Conservation (phyloP, 2,329 filamentous ascomycete species). For the Ceratocystis lukuohia region DNA sequence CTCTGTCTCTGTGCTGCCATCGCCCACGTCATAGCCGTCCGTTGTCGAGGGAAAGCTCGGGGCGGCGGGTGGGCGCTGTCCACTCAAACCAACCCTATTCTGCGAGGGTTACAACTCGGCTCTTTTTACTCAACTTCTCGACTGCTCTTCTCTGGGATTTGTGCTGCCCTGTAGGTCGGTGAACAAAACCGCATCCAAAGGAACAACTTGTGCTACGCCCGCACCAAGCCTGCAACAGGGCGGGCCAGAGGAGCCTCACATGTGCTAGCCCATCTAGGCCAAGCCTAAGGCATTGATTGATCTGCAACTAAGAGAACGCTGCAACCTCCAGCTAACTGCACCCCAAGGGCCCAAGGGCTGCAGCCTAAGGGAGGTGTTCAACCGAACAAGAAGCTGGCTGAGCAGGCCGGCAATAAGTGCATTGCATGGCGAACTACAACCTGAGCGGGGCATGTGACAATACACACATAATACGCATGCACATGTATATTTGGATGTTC, state of each 20-base stretch:
- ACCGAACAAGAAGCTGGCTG: neutral
- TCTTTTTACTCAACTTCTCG: neutral
- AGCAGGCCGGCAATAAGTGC: neutral
- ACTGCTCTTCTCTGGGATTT: no score
- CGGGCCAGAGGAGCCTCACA: neutral
- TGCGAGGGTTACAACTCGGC: neutral
- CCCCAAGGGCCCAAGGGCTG: neutral
- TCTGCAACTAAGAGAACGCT: neutral
- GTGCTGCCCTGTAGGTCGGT: neutral
- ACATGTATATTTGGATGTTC: neutral
- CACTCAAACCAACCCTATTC: neutral
- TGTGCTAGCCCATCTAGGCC: neutral
- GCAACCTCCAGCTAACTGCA: neutral
- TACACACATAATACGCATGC: neutral
- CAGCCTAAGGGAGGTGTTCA: neutral
- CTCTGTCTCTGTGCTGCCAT: constrained; percentile 2
- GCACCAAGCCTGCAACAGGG: neutral
- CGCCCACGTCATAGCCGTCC: constrained; percentile 4
- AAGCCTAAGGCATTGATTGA: neutral
- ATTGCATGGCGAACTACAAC: neutral
- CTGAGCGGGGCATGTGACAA: neutral
- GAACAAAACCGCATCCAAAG: neutral
- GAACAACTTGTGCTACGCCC: neutral
- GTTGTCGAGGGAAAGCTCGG: neutral
- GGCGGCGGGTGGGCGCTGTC: neutral